These are phyloP conservation scores for Babesia ovis DNA, from an alignment of 169 alveolate species.

Conservation along the genomic window DNA sequence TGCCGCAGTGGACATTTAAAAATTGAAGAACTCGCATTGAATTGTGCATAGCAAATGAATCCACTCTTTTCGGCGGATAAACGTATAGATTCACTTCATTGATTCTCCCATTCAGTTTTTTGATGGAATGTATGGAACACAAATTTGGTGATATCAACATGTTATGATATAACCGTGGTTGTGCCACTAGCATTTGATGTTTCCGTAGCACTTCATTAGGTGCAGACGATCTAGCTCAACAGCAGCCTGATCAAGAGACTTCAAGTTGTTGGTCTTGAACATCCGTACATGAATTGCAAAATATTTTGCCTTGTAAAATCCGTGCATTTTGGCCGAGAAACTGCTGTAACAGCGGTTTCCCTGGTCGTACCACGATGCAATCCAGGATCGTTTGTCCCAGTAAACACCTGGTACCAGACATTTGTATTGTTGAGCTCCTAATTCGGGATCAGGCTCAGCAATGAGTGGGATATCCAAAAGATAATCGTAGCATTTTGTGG, in stretches of 20 bases:
- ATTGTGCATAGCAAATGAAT: not conserved
- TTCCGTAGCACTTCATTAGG: slow-evolving; percentile 36
- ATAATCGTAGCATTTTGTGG: slow-evolving; percentile 77
- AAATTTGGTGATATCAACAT: not conserved
- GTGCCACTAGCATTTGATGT: not conserved
- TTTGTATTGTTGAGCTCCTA: slow-evolving; percentile 40
- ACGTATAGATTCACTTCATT: slow-evolving; percentile 18
- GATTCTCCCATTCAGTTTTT: not conserved
- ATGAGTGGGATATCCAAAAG: slow-evolving; percentile 71
- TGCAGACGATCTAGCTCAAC: slow-evolving; percentile 26
- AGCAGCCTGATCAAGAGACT: slow-evolving; percentile 44
- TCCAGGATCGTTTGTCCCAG: slow-evolving; percentile 87
- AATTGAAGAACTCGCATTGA: slow-evolving; percentile 12
- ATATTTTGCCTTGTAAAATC: slow-evolving; percentile 80
- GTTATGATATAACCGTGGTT: not conserved
- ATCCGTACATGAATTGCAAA: slow-evolving; percentile 82
- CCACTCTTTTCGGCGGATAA: not conserved
- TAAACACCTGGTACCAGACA: slow-evolving; percentile 77
- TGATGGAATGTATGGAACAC: slow-evolving; percentile 10
- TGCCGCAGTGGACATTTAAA: not conserved
- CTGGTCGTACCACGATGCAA: slow-evolving; percentile 84
- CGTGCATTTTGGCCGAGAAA: slow-evolving; percentile 82
- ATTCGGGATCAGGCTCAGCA: slow-evolving; percentile 71
- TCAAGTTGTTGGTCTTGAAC: slow-evolving; percentile 61
- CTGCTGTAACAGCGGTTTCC: slow-evolving; percentile 79